These are phyloP conservation scores for Prosopis cineraria DNA, from an alignment of 306 rosid species.

Conservation along the genomic window DNA sequence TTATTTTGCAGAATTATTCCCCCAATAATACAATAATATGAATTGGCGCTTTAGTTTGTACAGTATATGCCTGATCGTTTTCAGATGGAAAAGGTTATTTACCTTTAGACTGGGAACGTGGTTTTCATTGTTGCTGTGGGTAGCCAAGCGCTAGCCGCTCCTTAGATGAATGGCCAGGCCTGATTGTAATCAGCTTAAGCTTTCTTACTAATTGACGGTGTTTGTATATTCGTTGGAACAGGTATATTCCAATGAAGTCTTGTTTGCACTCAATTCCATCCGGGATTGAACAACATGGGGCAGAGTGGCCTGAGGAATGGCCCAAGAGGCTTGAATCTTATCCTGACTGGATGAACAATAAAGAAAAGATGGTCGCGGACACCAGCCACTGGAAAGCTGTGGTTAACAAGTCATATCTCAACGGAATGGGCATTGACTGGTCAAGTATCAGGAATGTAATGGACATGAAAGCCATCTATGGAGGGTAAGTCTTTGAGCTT, in stretches of 20 bases:
- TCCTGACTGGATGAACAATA: slow-evolving; percentile 83
- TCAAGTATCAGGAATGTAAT: slow-evolving; percentile 76
- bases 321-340: slow-evolving; percentile 83
- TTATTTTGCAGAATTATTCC: slow-evolving; percentile 32
- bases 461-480: slow-evolving; percentile 95
- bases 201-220: slow-evolving; percentile 3
- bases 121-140: slow-evolving; percentile 6
- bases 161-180: slow-evolving; percentile 8
- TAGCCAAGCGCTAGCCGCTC: not conserved
- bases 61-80: not conserved
- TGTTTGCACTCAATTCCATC: slow-evolving; percentile 87
- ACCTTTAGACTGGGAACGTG: slow-evolving; percentile 15
- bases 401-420: slow-evolving; percentile 78
- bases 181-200: slow-evolving; percentile 25
- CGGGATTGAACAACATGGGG: slow-evolving; percentile 85
- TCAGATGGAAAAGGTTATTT: not conserved
- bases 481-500: slow-evolving; percentile 67
- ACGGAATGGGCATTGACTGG: slow-evolving; percentile 94
- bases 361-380: slow-evolving; percentile 74
- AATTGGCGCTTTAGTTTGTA: not conserved
- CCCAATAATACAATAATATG: slow-evolving; percentile 4
- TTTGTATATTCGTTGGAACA: slow-evolving; percentile 38
- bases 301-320: slow-evolving; percentile 99
- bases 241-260: slow-evolving; percentile 72
- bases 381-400: slow-evolving; percentile 83